phyloP scores from a whole-genome alignment of 2,329 filamentous ascomycete species.

The Sclerotinia glacialis region DNA sequence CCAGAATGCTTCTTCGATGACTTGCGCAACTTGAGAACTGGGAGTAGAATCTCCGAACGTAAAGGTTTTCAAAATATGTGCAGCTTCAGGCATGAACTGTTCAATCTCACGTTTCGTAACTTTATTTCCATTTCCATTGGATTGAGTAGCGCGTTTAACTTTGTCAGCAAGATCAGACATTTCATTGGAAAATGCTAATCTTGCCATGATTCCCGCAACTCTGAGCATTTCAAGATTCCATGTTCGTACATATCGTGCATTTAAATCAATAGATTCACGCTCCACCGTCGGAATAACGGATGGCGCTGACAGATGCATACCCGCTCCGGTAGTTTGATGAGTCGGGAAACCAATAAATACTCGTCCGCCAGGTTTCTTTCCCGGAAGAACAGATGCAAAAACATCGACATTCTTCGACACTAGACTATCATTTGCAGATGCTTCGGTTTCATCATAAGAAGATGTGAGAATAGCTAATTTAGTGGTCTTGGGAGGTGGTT shows the following conservation, averaged over 20 bases:
- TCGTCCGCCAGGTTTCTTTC: conserved; percentile 74
- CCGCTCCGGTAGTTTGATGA: conserved; percentile 90
- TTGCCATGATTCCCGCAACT: conserved; percentile 83
- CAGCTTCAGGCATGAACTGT: conserved; percentile 70
- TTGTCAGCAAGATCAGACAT: conserved; percentile 72
- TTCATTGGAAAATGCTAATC: conserved; percentile 83
- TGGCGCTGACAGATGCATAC: conserved; percentile 91
- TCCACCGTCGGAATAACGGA: conserved; percentile 97
- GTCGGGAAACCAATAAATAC: conserved; percentile 98
- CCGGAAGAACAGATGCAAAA: conserved; percentile 86
- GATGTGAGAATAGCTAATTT: conserved; percentile 85
- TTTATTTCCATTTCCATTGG: conserved; percentile 46
- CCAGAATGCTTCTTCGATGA: conserved; percentile 96
- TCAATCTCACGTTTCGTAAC: conserved; percentile 62
- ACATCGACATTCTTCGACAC: conserved; percentile 67
- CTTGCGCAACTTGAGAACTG: conserved; percentile 75
- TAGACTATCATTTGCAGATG: conserved; percentile 46
- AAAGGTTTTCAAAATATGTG: conserved; percentile 84
- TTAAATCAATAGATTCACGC: conserved; percentile 92
- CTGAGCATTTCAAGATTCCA: conserved; percentile 96
- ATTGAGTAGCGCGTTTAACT: conserved; percentile 48
- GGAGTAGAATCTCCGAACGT: conserved; percentile 89
- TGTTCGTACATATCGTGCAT: conserved; percentile 87
- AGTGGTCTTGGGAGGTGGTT: conserved; percentile 85
- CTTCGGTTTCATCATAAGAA: conserved; percentile 78